Conservation (phyloP, 805 yeast genomes). For the Maudiozyma barnettii region DNA sequence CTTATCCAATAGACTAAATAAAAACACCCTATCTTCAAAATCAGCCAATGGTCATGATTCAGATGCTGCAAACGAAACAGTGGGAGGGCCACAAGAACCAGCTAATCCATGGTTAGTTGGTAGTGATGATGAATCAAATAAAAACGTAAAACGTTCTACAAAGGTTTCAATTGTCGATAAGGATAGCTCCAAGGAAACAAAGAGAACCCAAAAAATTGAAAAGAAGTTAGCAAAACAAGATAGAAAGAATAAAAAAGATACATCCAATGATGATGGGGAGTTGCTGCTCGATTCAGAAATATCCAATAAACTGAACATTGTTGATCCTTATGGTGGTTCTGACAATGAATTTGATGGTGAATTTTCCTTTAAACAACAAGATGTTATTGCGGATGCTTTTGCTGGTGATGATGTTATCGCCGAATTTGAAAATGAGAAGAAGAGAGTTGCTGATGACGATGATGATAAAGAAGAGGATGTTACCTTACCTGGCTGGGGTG, state of each 20-base stretch:
- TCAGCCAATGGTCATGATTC: conserved; percentile 3
- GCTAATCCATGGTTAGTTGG: conserved; percentile 45
- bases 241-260: conserved; percentile 12
- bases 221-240: conserved; percentile 21
- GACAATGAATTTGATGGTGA: conserved; percentile 35
- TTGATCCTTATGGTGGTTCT: conserved; percentile 41
- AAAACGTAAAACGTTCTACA: conserved; percentile 32
- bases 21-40: conserved; percentile 3
- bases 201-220: conserved; percentile 37
- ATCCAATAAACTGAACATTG: conserved; percentile 42
- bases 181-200: conserved; percentile 41
- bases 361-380: conserved; percentile 65
- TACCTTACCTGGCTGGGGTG: conserved; percentile 96
- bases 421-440: conserved; percentile 71
- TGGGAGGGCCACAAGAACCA: conserved; percentile 16
- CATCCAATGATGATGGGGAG: conserved; percentile 32
- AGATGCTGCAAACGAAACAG: conserved; percentile 1
- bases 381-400: conserved; percentile 81
- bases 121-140: conserved; percentile 18
- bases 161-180: conserved; percentile 41
- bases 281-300: conserved; percentile 34
- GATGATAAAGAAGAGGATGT: conserved; percentile 81
- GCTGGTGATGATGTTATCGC: conserved; percentile 92
- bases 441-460: conserved; percentile 56
- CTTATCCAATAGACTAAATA: conserved; percentile 31